These are phyloP conservation scores for Tothia fuscella DNA, from an alignment of 2,329 filamentous ascomycete species.

Conservation along the genomic window DNA sequence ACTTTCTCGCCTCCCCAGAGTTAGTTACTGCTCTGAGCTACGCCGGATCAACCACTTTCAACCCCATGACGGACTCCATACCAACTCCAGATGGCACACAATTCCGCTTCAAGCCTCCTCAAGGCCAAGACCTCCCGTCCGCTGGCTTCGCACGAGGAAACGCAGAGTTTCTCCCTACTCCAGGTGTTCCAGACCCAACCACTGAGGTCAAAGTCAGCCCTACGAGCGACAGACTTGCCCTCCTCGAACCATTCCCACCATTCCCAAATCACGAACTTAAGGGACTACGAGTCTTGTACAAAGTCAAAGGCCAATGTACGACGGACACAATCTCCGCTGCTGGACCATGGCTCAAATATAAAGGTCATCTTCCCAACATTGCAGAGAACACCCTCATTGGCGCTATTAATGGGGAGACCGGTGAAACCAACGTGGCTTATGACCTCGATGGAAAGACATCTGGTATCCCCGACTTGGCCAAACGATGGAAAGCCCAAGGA, in stretches of 20 bases:
- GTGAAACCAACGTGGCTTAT: conserved; percentile 85
- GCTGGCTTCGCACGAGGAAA: conserved; percentile 75
- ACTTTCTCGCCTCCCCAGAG: conserved; percentile 94
- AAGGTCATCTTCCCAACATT: conserved; percentile 97
- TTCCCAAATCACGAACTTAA: conserved; percentile 69
- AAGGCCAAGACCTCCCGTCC: conserved; percentile 47
- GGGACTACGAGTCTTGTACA: conserved; percentile 78
- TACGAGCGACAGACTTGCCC: conserved; percentile 76
- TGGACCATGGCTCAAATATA: conserved; percentile 97
- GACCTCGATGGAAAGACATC: conserved; percentile 64
- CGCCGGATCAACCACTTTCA: conserved; percentile 85
- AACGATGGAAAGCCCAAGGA: conserved; percentile 64
- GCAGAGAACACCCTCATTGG: conserved; percentile 94
- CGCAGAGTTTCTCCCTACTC: conserved; percentile 58
- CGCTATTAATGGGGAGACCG: conserved; percentile 81
- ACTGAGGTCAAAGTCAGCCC: conserved; percentile 69
- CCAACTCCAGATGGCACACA: conserved; percentile 64
- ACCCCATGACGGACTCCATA: conserved; percentile 81
- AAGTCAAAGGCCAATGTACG: conserved; percentile 95
- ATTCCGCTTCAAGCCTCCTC: conserved; percentile 75
- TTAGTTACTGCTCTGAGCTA: conserved; percentile 95
- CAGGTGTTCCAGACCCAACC: conserved; percentile 57
- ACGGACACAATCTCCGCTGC: conserved; percentile 97
- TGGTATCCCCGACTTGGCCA: conserved; percentile 79
- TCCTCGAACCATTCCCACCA: conserved; percentile 78